Percentiles rank a stretch among this genome's conserved stretches.
phyloP scores from a whole-genome alignment of 2,329 filamentous ascomycete species.

The Hirsutella minnesotensis region DNA sequence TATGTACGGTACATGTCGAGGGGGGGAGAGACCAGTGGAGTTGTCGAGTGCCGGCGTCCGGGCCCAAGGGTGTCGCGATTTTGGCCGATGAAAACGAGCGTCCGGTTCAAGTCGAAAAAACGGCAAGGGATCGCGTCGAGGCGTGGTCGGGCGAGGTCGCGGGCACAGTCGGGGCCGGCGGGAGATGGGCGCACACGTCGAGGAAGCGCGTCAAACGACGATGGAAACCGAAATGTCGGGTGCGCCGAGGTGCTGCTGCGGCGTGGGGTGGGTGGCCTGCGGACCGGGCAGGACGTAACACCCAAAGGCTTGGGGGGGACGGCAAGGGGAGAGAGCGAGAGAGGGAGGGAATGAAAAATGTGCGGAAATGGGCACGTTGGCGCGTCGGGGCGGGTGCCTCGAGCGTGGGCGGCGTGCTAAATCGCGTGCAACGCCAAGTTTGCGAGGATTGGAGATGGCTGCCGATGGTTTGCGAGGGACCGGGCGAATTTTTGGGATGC shows the following conservation, averaged over 20 bases:
- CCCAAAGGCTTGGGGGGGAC: conserved; percentile 1
- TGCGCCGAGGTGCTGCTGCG: conserved; percentile 7
- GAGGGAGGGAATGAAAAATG: conserved; percentile 24
- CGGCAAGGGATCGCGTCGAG: conserved; percentile 13
- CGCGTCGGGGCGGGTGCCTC: conserved; percentile 28
- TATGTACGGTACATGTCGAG: conserved; percentile 29
- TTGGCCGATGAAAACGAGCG: not conserved
- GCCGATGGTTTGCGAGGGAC: conserved; percentile 47
- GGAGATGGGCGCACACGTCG: conserved; percentile 14
- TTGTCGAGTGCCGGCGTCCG: not conserved
- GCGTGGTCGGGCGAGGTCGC: conserved; percentile 8
- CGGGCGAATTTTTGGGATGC: conserved; percentile 50
- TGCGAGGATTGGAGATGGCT: conserved; percentile 41
- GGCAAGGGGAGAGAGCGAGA: conserved; percentile 2
- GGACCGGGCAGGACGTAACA: conserved; percentile 4
- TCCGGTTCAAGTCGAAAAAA: not conserved
- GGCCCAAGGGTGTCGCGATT: conserved; percentile 9
- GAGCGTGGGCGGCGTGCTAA: conserved; percentile 32
- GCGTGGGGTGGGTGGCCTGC: conserved; percentile 5
- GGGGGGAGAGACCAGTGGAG: conserved; percentile 11
- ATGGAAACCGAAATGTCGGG: conserved; percentile 2
- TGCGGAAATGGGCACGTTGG: conserved; percentile 25
- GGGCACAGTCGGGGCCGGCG: conserved; percentile 8
- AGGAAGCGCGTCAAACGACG: conserved; percentile 14
- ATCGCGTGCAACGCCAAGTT: conserved; percentile 43